Percentiles rank a stretch among this genome's conserved stretches.
Conservation (phyloP, 1,284 basidiomycete genomes). For the Ustilago tritici region DNA sequence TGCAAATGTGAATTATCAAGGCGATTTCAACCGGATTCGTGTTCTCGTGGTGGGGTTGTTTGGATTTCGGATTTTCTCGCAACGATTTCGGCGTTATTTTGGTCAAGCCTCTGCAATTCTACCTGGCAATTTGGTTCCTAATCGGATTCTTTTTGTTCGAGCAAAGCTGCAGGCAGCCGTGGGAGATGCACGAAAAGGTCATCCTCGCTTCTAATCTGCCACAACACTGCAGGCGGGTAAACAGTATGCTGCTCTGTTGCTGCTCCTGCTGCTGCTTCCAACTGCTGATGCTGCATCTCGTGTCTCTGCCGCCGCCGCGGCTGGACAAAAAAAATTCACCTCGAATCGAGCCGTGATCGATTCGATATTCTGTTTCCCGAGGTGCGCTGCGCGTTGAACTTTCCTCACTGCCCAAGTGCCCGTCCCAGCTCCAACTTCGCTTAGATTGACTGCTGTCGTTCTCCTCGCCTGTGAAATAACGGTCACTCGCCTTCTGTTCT, state of each 20-base stretch:
- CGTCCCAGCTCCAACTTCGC: background rate
- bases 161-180: constrained; percentile 2
- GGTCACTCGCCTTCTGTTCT: background rate
- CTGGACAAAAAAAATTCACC: background rate
- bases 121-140: constrained; percentile 1
- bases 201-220: constrained; percentile 7
- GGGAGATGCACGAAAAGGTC: constrained; percentile 12
- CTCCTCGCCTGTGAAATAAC: too few species aligned
- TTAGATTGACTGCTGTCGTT: background rate
- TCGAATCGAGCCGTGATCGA: background rate
- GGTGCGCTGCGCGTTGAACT: background rate
- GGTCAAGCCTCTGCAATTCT: constrained; percentile 1
- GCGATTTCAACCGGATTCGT: constrained; percentile 22
- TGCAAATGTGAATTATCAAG: background rate
- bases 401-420: background rate
- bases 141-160: constrained; percentile 7
- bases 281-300: background rate
- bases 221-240: constrained; percentile 10
- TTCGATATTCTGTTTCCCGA: background rate
- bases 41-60: background rate
- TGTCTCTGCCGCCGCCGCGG: constrained; percentile 10
- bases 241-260: background rate
- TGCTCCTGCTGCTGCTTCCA: background rate
- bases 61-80: background rate
- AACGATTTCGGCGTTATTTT: constrained; percentile 7